Conservation (phyloP, 1,139 yeast species). For the Yamadazyma blattariae region DNA sequence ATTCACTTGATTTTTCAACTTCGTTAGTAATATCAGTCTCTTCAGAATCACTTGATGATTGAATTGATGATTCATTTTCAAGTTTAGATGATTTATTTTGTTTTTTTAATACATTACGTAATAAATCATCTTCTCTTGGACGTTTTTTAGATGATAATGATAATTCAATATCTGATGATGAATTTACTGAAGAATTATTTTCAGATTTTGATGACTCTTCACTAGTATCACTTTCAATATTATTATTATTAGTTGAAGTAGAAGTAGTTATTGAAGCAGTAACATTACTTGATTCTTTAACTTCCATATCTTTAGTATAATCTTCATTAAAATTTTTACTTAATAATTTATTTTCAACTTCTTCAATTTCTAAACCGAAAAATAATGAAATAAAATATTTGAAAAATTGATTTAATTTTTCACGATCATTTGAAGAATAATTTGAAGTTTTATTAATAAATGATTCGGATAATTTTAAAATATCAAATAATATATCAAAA, state of each 20-base stretch:
- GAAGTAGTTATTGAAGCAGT: background rate
- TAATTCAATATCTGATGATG: slow-evolving; percentile 5
- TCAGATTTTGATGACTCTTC: background rate
- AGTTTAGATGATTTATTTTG: slow-evolving; percentile 50
- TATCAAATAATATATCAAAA: slow-evolving; percentile 67
- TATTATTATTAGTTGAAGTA: background rate
- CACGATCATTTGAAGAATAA: slow-evolving; percentile 81
- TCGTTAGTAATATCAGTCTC: slow-evolving; percentile 21
- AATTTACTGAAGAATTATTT: background rate
- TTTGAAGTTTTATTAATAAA: slow-evolving; percentile 68
- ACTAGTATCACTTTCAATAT: slow-evolving; percentile 2
- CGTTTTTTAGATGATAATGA: slow-evolving; percentile 38
- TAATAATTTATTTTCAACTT: slow-evolving; percentile 24
- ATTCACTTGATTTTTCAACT: slow-evolving; percentile 60
- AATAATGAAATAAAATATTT: slow-evolving; percentile 67
- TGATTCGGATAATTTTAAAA: slow-evolving; percentile 64
- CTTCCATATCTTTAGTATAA: background rate
- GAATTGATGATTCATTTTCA: slow-evolving; percentile 34
- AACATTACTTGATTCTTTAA: slow-evolving; percentile 4
- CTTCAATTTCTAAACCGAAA: slow-evolving; percentile 51
- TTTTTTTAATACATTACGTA: slow-evolving; percentile 73
- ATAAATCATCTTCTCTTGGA: slow-evolving; percentile 60
- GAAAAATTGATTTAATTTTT: slow-evolving; percentile 69
- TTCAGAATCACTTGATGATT: slow-evolving; percentile 30
- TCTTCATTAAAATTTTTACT: slow-evolving; percentile 5